Conservation (phyloP, 2,329 filamentous ascomycete species). For the Fusarium austroafricanum region DNA sequence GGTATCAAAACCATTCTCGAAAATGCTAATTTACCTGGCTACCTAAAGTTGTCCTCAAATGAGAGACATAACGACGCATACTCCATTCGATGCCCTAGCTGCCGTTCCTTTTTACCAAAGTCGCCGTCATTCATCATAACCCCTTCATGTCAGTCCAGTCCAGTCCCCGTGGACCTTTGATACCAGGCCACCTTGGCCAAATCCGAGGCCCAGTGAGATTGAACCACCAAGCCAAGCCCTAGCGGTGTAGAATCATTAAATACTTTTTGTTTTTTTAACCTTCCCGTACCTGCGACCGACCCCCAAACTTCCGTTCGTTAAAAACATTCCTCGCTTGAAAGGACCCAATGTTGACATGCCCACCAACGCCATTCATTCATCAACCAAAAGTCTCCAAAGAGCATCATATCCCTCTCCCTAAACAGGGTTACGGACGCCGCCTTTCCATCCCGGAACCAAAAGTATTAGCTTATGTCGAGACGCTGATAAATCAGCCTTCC, state of each 20-base stretch:
- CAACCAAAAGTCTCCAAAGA: conserved; percentile 35
- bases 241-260: conserved; percentile 29
- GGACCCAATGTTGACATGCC: conserved; percentile 28
- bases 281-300: conserved; percentile 3
- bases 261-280: conserved; percentile 34
- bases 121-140: conserved; percentile 34
- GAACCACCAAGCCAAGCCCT: conserved; percentile 13
- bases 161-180: conserved; percentile 3
- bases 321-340: conserved; percentile 38
- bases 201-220: conserved; percentile 20
- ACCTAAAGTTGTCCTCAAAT: conserved; percentile 26
- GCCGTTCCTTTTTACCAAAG: conserved; percentile 26
- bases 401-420: conserved; percentile 20
- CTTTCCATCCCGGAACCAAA: conserved; percentile 11
- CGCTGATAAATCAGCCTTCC: not conserved
- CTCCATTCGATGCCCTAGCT: conserved; percentile 33
- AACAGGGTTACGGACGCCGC: conserved; percentile 4
- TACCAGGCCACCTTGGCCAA: not conserved
- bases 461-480: not conserved
- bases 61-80: conserved; percentile 19
- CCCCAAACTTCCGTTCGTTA: conserved; percentile 29
- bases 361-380: conserved; percentile 39
- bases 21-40: conserved; percentile 39
- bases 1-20: conserved; percentile 41
- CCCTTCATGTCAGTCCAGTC: conserved; percentile 5